Evolutionary conservation across 352 stramenopile species (phyloP).

Genomic region (Pythium periplocum): DNA sequence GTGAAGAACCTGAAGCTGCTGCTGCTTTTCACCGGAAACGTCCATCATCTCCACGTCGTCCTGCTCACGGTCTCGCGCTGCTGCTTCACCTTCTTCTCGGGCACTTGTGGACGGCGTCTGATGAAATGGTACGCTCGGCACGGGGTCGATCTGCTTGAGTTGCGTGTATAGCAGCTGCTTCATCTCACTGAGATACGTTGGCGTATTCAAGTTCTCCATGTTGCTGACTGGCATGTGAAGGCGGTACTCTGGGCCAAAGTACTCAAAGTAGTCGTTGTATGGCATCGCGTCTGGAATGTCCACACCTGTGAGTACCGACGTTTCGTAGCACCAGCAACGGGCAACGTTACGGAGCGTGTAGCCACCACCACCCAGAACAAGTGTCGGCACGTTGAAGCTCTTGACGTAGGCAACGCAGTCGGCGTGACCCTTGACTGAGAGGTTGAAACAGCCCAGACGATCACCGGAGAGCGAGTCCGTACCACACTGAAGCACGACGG

Average conservation of each 20-base stretch:
- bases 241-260: conserved; percentile 97
- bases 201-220: conserved; percentile 98
- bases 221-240: conserved; percentile 95
- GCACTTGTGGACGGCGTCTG: conserved; percentile 57
- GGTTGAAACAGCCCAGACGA: conserved; percentile 97
- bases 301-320: conserved; percentile 91
- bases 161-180: conserved; percentile 92
- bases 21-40: conserved; percentile 54
- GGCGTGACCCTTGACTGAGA: conserved; percentile 95
- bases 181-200: conserved; percentile 87
- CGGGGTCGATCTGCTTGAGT: conserved; percentile 92
- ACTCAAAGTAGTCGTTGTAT: conserved; percentile 99
- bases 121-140: conserved; percentile 96
- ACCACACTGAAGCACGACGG: conserved; percentile 98
- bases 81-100: conserved; percentile 42
- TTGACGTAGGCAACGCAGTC: conserved; percentile 97
- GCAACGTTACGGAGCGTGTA: conserved; percentile 98
- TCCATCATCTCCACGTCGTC: conserved; percentile 65
- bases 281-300: conserved; percentile 94
- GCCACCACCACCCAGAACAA: conserved; percentile 96
- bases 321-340: conserved; percentile 93
- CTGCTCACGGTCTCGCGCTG: conserved; percentile 48
- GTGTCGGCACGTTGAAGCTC: conserved; percentile 94
- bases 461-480: conserved; percentile 98
- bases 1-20: conserved; percentile 44